Evolutionary conservation across 148 eudicot species (phyloP).

Genomic region (Fagopyrum esculentum): DNA sequence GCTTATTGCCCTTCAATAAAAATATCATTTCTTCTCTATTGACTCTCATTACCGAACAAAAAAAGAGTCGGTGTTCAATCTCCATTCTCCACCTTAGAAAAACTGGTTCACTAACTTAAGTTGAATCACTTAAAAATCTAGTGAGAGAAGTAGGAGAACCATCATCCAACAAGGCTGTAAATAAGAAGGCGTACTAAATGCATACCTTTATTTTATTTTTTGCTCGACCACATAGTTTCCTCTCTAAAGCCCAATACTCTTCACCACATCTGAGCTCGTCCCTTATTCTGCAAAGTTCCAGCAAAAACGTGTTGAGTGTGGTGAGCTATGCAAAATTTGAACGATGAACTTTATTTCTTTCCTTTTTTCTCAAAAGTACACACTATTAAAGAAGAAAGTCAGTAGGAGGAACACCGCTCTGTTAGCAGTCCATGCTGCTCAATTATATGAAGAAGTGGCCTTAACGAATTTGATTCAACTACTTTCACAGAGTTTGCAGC

Average conservation of each 20-base stretch:
- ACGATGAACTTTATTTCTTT: background rate
- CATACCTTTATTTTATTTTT: slow-evolving; percentile 45
- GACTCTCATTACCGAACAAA: too few relatives aligned
- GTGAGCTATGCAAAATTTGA: background rate
- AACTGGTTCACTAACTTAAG: background rate
- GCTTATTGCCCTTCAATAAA: too few relatives aligned
- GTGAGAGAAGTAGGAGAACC: background rate
- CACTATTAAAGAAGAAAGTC: slow-evolving; percentile 5
- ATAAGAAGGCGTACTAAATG: background rate
- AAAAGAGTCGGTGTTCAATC: background rate
- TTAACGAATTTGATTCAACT: slow-evolving; percentile 50
- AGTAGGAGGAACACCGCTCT: slow-evolving; percentile 36
- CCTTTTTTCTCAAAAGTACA: background rate
- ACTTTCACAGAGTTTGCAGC: slow-evolving; percentile 17
- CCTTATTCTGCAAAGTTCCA: slow-evolving; percentile 43
- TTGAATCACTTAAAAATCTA: background rate
- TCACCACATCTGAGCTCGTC: slow-evolving; percentile 68
- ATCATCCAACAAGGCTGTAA: background rate
- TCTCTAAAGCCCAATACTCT: slow-evolving; percentile 88
- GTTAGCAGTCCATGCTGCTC: slow-evolving; percentile 56
- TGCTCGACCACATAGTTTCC: slow-evolving; percentile 70
- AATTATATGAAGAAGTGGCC: slow-evolving; percentile 51
- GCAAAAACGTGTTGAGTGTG: slow-evolving; percentile 3
- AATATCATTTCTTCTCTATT: too few relatives aligned
- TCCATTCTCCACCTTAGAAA: background rate